Base-by-base conservation (phyloP, 768 basidiomycete species). In the Agaricus subrufescens region DNA sequence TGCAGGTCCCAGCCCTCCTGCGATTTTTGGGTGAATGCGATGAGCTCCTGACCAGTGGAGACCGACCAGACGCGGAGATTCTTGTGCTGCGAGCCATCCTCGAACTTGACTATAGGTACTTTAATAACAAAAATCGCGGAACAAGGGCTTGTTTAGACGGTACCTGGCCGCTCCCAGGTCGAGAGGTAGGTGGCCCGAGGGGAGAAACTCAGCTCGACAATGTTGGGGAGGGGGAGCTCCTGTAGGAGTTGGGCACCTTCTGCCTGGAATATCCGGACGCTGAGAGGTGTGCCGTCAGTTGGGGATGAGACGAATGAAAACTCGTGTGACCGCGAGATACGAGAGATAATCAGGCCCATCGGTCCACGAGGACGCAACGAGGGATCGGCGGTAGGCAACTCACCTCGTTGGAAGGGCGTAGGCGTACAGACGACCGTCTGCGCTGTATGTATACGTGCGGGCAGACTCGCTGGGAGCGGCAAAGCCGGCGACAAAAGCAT, bases 161-260 rank as follows among this genome's bases (percentile, higher is more conserved):
- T 64, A 86, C 85, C 76, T 62, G 89, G 91, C 57, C 97, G 84
- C 73, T 98, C 95, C 92, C 95, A 98, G 46, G 92, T 95, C 52
- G 93, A 95, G 43, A 99, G 66, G 71, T 92, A 98, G 0, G 90
- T 93, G 39, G 93, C 95, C 58, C 89, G 83, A 9, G 97, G 95
- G 5, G 96, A 98, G 72, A 99, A 97, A 64, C 81, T 81, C 63
- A 98, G 68, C 66, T 98, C 97, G 51, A 94, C 68, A 59, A 89
- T 80, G 63, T 87, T 89, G 63, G 87, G 79, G 50, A 91, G 74
- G 45, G 79, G 70, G 58, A 96, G 82, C 66, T 93, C 88, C 62
- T 83, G 83, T 58, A 94, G 76, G 56, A 93, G 77, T 67, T 83
- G 77, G 57, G 83, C 83, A 67, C 81, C 80, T 72, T 87, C 81